Percentiles rank a stretch among this genome's conserved stretches.
Evolutionary conservation across 225 moss, liverwort and hornwort genomes (phyloP).

Genomic region (Pleurozium schreberi): DNA sequence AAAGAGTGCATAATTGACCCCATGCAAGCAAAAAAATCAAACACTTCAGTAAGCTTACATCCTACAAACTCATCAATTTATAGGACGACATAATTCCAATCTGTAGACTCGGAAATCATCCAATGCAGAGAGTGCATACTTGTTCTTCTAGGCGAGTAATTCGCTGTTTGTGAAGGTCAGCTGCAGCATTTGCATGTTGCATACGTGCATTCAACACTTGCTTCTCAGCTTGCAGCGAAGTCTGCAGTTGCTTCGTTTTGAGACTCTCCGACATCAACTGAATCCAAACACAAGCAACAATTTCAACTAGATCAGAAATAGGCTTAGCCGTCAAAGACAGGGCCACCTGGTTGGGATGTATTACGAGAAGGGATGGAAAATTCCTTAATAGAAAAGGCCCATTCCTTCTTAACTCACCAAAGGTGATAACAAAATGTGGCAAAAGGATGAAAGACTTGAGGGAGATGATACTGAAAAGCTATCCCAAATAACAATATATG

Average conservation of each 20-base stretch:
- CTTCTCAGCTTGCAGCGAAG: slow-evolving; percentile 77
- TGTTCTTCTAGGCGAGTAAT: slow-evolving; percentile 77
- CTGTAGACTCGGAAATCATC: not conserved
- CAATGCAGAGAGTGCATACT: slow-evolving; percentile 21
- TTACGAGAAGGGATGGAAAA: not conserved
- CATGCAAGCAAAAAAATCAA: not conserved
- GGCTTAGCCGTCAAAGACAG: no score
- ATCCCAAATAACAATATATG: not conserved
- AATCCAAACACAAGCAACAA: not conserved
- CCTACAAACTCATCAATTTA: not conserved
- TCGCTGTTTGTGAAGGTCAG: slow-evolving; percentile 65
- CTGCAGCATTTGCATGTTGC: slow-evolving; percentile 68
- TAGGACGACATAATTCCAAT: not conserved
- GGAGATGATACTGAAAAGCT: not conserved
- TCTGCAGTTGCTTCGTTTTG: slow-evolving; percentile 81
- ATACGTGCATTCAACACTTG: slow-evolving; percentile 68
- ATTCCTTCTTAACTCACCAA: not conserved
- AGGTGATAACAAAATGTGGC: not conserved
- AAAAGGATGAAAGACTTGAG: not conserved
- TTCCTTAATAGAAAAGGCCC: not conserved
- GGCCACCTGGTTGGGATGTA: not conserved
- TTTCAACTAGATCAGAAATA: not conserved
- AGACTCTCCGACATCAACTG: slow-evolving; percentile 88
- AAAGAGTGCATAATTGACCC: not conserved
- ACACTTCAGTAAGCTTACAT: not conserved